Conservation (phyloP, 176 grass and related monocot genomes). For the Zea mays region Zm-B73-REFERENCE-NAM-5.0 NC_050096.1:25943501-25944000, state of each 20-base stretch:
- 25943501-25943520: slow-evolving; percentile 26
- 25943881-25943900: slow-evolving; percentile 22
- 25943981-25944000: slow-evolving; percentile 25
- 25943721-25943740: slow-evolving; percentile 39
- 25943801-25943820: slow-evolving; percentile 24
- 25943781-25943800: slow-evolving; percentile 33
- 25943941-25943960: not conserved
- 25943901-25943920: slow-evolving; percentile 10
- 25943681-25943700: slow-evolving; percentile 14
- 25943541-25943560: slow-evolving; percentile 76
- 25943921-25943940: slow-evolving; percentile 3
- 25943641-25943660: slow-evolving; percentile 40
- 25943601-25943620: slow-evolving; percentile 28
- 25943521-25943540: slow-evolving; percentile 58
- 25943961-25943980: slow-evolving; percentile 31
- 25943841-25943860: slow-evolving; percentile 19
- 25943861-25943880: not conserved
- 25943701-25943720: slow-evolving; percentile 41
- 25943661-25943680: slow-evolving; percentile 46
- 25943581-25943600: slow-evolving; percentile 8
- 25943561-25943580: slow-evolving; percentile 35
- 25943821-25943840: not conserved
- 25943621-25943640: slow-evolving; percentile 15
- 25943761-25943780: not conserved
- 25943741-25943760: slow-evolving; percentile 11